Evolutionary conservation across 1,284 basidiomycete genomes (phyloP), one percentile per base, ranked within the genome.

Genomic region (Mycosarcoma maydis): DNA sequence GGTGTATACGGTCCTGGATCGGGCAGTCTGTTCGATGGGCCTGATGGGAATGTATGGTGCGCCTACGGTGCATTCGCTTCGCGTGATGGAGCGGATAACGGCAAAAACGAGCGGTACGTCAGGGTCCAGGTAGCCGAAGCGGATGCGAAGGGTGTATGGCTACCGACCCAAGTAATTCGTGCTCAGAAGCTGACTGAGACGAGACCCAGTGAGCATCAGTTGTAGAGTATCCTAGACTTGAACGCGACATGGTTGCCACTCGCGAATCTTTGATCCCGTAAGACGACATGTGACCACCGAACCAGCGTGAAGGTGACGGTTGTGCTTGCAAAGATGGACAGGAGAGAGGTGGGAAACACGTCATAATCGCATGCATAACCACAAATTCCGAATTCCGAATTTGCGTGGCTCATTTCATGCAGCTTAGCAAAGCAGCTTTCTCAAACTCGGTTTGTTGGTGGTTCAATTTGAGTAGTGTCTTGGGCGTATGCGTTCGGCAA

Each of bases 1-100:
- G 54, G 61, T 5, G 56, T 60, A 0, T 70, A 65, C 17, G 67
- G 67, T 6, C 67, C 67, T 3, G 67, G 60, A 3, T 49, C 44
- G 16, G 67, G 60, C 6, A 58, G 55, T 24, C 26, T 70, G 14
- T 70, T 70, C 29, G 36, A 19, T 1, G 60, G 60, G 19, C 67
- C 67, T 0, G 56, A 65, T 41, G 61, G 60, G 0, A 20, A 44
- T 16, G 42, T 38, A 6, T 65, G 56, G 55, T 70, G 61, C 13
- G 56, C 51, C 6, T 70, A 70, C 26, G 60, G 67, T 10, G 67
- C 67, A 6, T 70, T 56, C 24, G 52, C 49, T 0, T 51, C 50
- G n/a, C 41, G 23, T 13, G 50, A 60, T 24, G 61, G 60, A 8
- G 51, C 56, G 11, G 56, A 56, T 22, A 45, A 46, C 17, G 67